These are phyloP conservation scores for Pythium aquatile DNA, from an alignment of 352 stramenopile species.

Conservation along the genomic window DNA sequence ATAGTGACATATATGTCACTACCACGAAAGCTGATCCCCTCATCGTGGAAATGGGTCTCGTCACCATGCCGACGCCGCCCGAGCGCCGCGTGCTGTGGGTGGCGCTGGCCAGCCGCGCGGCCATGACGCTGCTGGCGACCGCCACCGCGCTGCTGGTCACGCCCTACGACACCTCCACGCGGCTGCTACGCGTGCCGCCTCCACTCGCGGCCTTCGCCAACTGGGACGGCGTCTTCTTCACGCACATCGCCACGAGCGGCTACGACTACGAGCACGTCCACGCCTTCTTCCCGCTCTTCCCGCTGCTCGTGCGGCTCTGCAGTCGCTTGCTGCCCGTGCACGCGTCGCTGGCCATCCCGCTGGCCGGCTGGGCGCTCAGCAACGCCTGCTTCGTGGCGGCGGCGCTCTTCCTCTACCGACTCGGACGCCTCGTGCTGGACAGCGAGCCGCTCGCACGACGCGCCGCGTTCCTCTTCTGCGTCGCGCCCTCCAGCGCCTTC, in stretches of 20 bases:
- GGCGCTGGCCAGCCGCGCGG: slow-evolving; percentile 44
- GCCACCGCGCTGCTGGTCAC: slow-evolving; percentile 45
- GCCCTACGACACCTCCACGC: slow-evolving; percentile 72
- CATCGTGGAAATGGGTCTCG: not conserved
- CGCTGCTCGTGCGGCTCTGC: slow-evolving; percentile 46
- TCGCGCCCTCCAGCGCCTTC: slow-evolving; percentile 78
- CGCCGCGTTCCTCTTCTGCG: slow-evolving; percentile 73
- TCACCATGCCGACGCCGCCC: slow-evolving; percentile 6
- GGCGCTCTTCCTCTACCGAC: slow-evolving; percentile 64
- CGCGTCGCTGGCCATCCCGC: slow-evolving; percentile 25
- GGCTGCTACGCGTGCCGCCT: slow-evolving; percentile 24
- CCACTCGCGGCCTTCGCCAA: slow-evolving; percentile 53
- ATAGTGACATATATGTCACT: not conserved
- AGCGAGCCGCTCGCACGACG: slow-evolving; percentile 54
- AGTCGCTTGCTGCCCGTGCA: slow-evolving; percentile 28
- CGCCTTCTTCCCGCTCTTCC: slow-evolving; percentile 83
- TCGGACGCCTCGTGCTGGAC: slow-evolving; percentile 53
- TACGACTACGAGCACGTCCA: slow-evolving; percentile 88
- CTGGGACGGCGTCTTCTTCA: slow-evolving; percentile 87
- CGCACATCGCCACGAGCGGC: slow-evolving; percentile 62
- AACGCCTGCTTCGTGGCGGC: slow-evolving; percentile 76
- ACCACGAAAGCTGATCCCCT: not conserved
- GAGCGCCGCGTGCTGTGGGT: slow-evolving; percentile 44
- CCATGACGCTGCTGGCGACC: slow-evolving; percentile 45
- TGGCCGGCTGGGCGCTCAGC: slow-evolving; percentile 61